phyloP scores from a whole-genome alignment of 345 rosid genomes.

The Pseudoturritis turrita region DNA sequence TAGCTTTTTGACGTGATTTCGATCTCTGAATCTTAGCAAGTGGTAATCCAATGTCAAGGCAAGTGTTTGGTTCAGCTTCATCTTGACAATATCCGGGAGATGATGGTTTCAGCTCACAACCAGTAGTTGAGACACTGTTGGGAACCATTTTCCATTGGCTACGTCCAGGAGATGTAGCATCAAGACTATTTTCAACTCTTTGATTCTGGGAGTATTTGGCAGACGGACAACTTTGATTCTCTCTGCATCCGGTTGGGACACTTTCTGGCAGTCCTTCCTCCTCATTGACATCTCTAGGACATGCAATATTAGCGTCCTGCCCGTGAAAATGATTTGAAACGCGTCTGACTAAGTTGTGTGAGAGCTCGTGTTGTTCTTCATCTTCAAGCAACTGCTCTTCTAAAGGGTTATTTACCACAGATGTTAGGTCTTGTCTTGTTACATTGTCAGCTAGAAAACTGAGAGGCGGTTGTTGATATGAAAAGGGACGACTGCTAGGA shows the following conservation, averaged over 20 bases:
- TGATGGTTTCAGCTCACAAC: constrained; percentile 31
- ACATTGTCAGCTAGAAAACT: constrained; percentile 27
- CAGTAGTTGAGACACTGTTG: constrained; percentile 31
- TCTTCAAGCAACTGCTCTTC: constrained; percentile 29
- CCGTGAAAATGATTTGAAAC: constrained; percentile 25
- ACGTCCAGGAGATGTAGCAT: constrained; percentile 17
- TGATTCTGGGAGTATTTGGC: constrained; percentile 1
- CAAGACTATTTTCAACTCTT: constrained; percentile 5
- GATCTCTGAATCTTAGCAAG: constrained; percentile 68
- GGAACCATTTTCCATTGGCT: constrained; percentile 16
- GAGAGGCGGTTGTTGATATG: constrained; percentile 31
- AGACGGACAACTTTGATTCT: constrained; percentile 6
- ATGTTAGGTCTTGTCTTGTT: constrained; percentile 21
- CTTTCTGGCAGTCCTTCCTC: constrained; percentile 30
- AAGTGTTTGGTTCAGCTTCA: constrained; percentile 26
- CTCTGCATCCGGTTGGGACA: constrained; percentile 18
- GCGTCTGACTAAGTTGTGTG: constrained; percentile 23
- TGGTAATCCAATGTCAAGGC: constrained; percentile 39
- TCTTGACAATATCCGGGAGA: constrained; percentile 46
- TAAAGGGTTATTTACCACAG: constrained; percentile 11
- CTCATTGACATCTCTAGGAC: constrained; percentile 47
- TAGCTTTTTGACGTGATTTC: constrained; percentile 64
- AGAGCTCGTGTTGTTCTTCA: constrained; percentile 31
- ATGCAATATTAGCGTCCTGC: constrained; percentile 36
- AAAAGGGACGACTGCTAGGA: constrained; percentile 35